phyloP scores from a whole-genome alignment of 805 yeast genomes.

The Yarrowia osloensis region DNA sequence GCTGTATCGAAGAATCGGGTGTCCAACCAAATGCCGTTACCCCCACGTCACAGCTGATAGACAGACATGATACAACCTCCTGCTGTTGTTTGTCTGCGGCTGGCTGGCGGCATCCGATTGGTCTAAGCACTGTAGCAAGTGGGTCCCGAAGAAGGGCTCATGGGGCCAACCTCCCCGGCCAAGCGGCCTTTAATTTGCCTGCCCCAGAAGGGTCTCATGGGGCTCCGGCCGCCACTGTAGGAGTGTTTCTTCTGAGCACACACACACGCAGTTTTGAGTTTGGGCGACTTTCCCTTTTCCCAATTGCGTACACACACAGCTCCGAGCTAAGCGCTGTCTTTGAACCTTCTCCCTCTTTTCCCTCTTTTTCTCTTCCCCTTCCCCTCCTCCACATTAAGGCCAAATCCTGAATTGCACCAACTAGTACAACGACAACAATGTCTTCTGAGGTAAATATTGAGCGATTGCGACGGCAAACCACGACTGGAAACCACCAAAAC shows the following conservation, averaged over 20 bases:
- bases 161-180: neutral
- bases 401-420: constrained; percentile 28
- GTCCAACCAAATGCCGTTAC: constrained; percentile 19
- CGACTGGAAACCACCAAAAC: neutral
- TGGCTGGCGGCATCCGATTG: neutral
- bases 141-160: neutral
- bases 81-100: neutral
- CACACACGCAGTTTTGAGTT: constrained; percentile 13
- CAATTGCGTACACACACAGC: constrained; percentile 28
- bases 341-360: constrained; percentile 31
- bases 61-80: neutral
- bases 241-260: neutral
- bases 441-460: constrained; percentile 30
- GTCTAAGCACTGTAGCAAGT: neutral
- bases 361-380: constrained; percentile 31
- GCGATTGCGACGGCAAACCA: constrained; percentile 14
- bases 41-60: constrained; percentile 4
- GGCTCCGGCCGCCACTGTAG: constrained; percentile 8
- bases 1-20: neutral
- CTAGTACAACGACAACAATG: constrained; percentile 31
- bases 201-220: neutral
- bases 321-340: constrained; percentile 26
- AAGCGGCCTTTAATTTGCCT: neutral
- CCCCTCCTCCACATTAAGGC: constrained; percentile 31
- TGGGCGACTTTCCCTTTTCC: constrained; percentile 25